These are phyloP conservation scores for Saposhnikovia divaricata DNA, from an alignment of 129 eudicot species.

Conservation along the genomic window DNA sequence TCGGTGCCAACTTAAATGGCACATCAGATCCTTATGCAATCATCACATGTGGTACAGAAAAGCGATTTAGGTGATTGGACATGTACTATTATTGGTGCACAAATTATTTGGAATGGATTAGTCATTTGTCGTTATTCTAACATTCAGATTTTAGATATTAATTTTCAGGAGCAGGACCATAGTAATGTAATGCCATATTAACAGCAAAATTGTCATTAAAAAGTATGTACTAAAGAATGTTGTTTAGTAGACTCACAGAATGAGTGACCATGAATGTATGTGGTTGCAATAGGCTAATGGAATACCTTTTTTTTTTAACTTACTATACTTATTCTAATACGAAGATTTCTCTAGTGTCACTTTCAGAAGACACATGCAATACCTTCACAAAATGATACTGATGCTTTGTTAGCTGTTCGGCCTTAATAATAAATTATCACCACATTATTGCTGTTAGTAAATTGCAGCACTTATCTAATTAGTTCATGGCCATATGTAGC, in stretches of 20 bases:
- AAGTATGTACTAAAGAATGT: neutral
- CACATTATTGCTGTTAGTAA: neutral
- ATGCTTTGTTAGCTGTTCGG: neutral
- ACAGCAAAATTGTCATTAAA: neutral
- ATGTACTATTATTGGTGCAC: neutral
- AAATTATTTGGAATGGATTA: neutral
- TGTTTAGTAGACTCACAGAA: neutral
- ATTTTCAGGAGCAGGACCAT: neutral
- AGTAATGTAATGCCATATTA: neutral
- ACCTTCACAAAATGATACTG: neutral
- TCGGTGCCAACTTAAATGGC: conserved; percentile 93
- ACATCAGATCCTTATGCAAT: conserved; percentile 98
- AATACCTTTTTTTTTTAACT: neutral
- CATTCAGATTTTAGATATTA: neutral
- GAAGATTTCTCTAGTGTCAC: neutral
- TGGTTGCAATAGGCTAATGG: neutral
- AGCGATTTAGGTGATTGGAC: conserved; percentile 79
- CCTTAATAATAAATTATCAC: neutral
- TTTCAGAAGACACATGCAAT: neutral
- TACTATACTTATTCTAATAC: neutral
- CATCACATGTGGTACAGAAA: conserved; percentile 90
- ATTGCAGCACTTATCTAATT: neutral
- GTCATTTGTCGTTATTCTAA: neutral
- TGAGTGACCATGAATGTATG: neutral
- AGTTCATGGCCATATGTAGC: neutral